Evolutionary conservation across 805 yeast genomes (phyloP).

Genomic region (Saccharomycopsis vini): DNA sequence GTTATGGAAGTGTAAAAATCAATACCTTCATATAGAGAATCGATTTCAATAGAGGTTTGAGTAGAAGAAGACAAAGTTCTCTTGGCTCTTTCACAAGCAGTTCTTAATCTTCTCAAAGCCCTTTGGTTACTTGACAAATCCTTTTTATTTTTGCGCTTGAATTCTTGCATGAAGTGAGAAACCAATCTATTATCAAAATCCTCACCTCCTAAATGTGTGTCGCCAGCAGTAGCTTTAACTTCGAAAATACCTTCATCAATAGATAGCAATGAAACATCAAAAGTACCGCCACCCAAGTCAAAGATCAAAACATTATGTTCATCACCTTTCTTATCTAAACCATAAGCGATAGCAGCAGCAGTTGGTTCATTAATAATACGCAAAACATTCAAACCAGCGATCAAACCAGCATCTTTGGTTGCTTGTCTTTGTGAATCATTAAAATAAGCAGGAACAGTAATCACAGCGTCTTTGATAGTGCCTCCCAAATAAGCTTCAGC

Average conservation of each 20-base stretch:
- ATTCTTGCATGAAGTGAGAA: slow-evolving; percentile 67
- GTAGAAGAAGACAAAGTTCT: slow-evolving; percentile 87
- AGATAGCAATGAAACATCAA: slow-evolving; percentile 71
- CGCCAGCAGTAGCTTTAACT: slow-evolving; percentile 67
- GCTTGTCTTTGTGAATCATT: slow-evolving; percentile 98
- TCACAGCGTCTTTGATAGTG: slow-evolving; percentile 82
- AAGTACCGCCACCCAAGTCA: slow-evolving; percentile 84
- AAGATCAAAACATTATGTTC: slow-evolving; percentile 69
- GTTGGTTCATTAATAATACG: slow-evolving; percentile 96
- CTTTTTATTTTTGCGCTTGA: slow-evolving; percentile 80
- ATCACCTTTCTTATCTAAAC: slow-evolving; percentile 66
- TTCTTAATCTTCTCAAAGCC: slow-evolving; percentile 78
- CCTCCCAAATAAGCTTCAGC: slow-evolving; percentile 88
- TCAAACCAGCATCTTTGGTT: slow-evolving; percentile 94
- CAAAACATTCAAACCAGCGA: slow-evolving; percentile 90
- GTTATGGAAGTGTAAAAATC: slow-evolving; percentile 95
- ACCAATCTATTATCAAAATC: slow-evolving; percentile 79
- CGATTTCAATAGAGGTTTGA: slow-evolving; percentile 91
- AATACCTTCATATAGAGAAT: slow-evolving; percentile 88
- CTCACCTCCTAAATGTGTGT: slow-evolving; percentile 83
- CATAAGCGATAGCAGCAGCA: slow-evolving; percentile 98
- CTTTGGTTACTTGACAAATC: slow-evolving; percentile 70
- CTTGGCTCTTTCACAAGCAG: slow-evolving; percentile 86
- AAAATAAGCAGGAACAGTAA: slow-evolving; percentile 95
- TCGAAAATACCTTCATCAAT: slow-evolving; percentile 78